These are phyloP conservation scores for Chrysosporium keratinophilum DNA, from an alignment of 2,329 filamentous ascomycete species.

Conservation along the genomic window DNA sequence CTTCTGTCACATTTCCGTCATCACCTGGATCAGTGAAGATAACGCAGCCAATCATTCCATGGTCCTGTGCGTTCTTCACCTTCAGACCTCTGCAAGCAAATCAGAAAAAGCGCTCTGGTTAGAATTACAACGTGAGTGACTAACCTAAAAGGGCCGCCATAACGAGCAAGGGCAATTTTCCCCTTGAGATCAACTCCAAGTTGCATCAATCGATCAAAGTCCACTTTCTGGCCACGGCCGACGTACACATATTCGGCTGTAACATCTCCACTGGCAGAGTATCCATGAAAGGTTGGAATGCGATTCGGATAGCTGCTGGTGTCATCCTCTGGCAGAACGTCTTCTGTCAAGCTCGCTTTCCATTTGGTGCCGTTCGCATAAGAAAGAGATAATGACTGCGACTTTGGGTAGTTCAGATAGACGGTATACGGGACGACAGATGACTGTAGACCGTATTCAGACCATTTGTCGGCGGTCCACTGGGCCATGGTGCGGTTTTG, in stretches of 20 bases:
- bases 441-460: constrained; percentile 20
- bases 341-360: constrained; percentile 19
- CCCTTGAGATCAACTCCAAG: constrained; percentile 38
- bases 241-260: constrained; percentile 42
- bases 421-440: constrained; percentile 21
- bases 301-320: constrained; percentile 25
- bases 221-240: constrained; percentile 33
- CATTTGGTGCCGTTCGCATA: constrained; percentile 19
- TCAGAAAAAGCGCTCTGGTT: not conserved
- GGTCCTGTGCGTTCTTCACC: constrained; percentile 39
- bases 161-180: constrained; percentile 41
- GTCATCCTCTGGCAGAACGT: constrained; percentile 19
- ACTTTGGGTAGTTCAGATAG: constrained; percentile 25
- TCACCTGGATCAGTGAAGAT: constrained; percentile 40
- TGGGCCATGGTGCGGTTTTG: constrained; percentile 24
- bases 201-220: constrained; percentile 36
- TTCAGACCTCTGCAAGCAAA: constrained; percentile 33
- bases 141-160: constrained; percentile 34
- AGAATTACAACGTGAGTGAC: not conserved
- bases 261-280: constrained; percentile 38
- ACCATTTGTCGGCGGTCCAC: constrained; percentile 26
- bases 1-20: constrained; percentile 40
- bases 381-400: constrained; percentile 19
- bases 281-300: constrained; percentile 40
- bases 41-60: constrained; percentile 37